Base-by-base conservation (phyloP, 768 basidiomycete species). In the Auricularia sp. region DNA sequence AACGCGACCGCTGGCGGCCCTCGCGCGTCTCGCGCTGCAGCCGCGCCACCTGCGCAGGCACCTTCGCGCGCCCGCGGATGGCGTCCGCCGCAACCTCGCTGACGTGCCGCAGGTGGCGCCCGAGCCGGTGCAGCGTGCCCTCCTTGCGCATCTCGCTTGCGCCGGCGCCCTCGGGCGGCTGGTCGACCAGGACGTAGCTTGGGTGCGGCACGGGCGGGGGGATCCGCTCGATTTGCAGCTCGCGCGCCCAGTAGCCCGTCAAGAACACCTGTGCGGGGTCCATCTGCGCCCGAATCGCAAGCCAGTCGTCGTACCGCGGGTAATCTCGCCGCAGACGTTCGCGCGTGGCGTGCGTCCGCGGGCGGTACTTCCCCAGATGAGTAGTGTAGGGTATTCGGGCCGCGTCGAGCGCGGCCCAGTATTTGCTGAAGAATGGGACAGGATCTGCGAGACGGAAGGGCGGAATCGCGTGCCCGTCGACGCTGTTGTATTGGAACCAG, bases 401-500 rank as follows among this genome's bases (percentile, higher is more conserved):
- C 34, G 56, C 23, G 56, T 59, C 56, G 23, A 59, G 56, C 56
- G 56, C 56, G 7, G 14, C 23, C 56, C 56, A 59, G 56, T 59
- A 59, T 23, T 59, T 59, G 56, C 29, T 35, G 56, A 59, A 59
- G 56, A 59, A 59, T 18, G 56, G 56, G 16, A 59, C 56, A 0
- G 56, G 56, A 18, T 59, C 56, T 5, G 56, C 56, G 23, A 59
- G 56, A 7, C 56, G 56, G 29, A 59, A 59, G 3, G 56, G 56
- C 29, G 23, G 29, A 29, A 29, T 14, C 11, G 34, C 56, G 56
- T 59, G 56, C 23, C 56, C 56, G 29, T 59, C 56, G 56, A 59
- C 29, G 29, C 29, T 33, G 56, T 59, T 59, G 56, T 59, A 59
- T 29, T 59, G 56, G 29, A 59, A 59, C 56, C 56, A 59, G 56